Evolutionary conservation across 805 yeast species (phyloP).

Genomic region (Ogataea pini): DNA sequence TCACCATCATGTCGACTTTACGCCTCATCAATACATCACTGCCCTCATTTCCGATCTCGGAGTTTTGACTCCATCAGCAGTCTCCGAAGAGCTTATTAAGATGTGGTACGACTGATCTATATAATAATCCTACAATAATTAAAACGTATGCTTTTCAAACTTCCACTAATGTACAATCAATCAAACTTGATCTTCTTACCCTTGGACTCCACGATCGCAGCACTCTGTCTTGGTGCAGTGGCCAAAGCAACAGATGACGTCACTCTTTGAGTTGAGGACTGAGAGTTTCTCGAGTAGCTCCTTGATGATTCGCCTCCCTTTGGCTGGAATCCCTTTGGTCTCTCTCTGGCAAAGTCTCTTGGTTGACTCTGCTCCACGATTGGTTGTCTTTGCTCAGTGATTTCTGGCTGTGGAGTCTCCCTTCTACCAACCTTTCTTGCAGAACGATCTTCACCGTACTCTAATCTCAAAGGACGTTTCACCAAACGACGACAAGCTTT

Average conservation of each 20-base stretch:
- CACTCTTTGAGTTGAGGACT: conserved; percentile 37
- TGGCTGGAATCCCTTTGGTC: conserved; percentile 30
- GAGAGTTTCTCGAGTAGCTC: conserved; percentile 5
- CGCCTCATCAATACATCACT: conserved; percentile 93
- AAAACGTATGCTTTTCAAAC: not conserved
- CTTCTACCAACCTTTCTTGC: conserved; percentile 31
- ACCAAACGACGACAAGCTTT: conserved; percentile 64
- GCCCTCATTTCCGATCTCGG: conserved; percentile 96
- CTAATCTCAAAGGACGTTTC: conserved; percentile 78
- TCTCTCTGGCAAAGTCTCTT: conserved; percentile 16
- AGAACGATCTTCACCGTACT: conserved; percentile 93
- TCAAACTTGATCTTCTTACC: conserved; percentile 85
- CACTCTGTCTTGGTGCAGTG: conserved; percentile 82
- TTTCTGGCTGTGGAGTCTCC: not conserved
- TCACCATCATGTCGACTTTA: conserved; percentile 77
- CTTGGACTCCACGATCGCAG: conserved; percentile 84
- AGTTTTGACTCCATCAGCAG: conserved; percentile 95
- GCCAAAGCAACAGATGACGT: conserved; percentile 87
- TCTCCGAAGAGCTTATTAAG: conserved; percentile 95
- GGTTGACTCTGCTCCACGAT: conserved; percentile 8
- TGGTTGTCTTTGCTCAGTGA: conserved; percentile 4
- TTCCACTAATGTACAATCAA: conserved; percentile 23
- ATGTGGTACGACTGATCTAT: conserved; percentile 84
- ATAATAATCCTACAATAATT: not conserved
- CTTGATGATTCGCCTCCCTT: conserved; percentile 5